Evolutionary conservation across 2,329 filamentous ascomycete genomes (phyloP).

Genomic region (Zelopaecilomyces penicillatus): DNA sequence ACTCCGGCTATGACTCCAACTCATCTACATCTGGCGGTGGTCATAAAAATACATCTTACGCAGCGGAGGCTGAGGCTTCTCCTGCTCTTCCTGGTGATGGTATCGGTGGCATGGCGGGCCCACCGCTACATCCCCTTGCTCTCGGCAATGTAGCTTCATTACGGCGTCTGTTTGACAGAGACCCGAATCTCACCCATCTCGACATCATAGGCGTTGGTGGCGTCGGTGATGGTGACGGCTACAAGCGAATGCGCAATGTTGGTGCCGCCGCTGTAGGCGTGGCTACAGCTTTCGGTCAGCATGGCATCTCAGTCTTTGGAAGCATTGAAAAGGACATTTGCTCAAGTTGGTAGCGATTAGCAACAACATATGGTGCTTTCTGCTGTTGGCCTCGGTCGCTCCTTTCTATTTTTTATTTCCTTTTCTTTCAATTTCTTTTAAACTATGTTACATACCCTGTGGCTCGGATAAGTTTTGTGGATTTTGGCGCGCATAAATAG

Average conservation of each 20-base stretch:
- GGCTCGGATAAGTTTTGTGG: too few relatives aligned
- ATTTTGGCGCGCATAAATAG: too few relatives aligned
- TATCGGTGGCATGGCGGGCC: constrained; percentile 64
- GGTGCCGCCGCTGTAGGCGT: constrained; percentile 61
- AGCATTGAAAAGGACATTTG: constrained; percentile 36
- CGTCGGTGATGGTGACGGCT: constrained; percentile 56
- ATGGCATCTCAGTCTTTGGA: constrained; percentile 54
- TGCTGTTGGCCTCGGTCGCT: too few relatives aligned
- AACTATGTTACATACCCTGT: too few relatives aligned
- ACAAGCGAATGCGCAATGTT: constrained; percentile 54
- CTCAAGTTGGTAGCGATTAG: constrained; percentile 11
- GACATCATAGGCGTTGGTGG: constrained; percentile 65
- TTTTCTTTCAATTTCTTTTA: too few relatives aligned
- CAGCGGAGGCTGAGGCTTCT: too few relatives aligned
- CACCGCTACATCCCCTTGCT: constrained; percentile 63
- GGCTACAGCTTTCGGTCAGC: constrained; percentile 59
- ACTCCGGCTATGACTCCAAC: constrained; percentile 1
- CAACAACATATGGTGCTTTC: too few relatives aligned
- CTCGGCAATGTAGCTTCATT: constrained; percentile 68
- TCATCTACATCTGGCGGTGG: too few relatives aligned
- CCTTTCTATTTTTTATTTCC: background rate
- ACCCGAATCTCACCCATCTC: constrained; percentile 41
- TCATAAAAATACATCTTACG: too few relatives aligned
- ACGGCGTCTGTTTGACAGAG: constrained; percentile 46
- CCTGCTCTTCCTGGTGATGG: constrained; percentile 42